A percentile compares a stretch with the other conserved stretches of the same genome.
phyloP scores from a whole-genome alignment of 352 stramenopile genomes.

The Pythium folliculosum region DNA sequence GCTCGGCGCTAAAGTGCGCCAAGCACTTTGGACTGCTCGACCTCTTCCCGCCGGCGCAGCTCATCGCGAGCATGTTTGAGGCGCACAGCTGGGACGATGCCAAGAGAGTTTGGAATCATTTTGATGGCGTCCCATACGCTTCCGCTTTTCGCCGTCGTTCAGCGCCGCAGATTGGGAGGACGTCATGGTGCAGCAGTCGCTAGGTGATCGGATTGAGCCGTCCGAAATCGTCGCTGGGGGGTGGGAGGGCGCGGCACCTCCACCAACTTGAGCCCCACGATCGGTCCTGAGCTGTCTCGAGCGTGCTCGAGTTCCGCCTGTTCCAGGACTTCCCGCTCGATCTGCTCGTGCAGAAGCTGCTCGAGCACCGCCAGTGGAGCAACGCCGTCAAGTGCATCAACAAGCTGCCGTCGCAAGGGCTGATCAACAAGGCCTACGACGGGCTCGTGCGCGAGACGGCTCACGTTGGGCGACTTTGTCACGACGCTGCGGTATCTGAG shows the following conservation, averaged over 20 bases:
- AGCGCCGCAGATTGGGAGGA: no score
- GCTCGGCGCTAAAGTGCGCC: constrained; percentile 72
- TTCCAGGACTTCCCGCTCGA: constrained; percentile 74
- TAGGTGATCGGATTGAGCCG: no score
- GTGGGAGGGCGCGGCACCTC: no score
- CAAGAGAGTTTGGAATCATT: no score
- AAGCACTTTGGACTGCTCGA: constrained; percentile 78
- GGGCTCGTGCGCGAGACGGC: constrained; percentile 60
- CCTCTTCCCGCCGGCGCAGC: constrained; percentile 57
- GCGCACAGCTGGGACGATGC: constrained; percentile 67
- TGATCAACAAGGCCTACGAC: constrained; percentile 45
- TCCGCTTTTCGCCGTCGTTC: no score
- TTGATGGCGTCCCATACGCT: no score
- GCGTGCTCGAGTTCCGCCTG: constrained; percentile 74
- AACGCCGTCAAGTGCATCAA: constrained; percentile 80
- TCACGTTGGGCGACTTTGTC: constrained; percentile 72
- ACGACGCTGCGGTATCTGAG: constrained; percentile 60
- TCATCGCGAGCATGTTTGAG: constrained; percentile 75
- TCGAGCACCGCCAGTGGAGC: constrained; percentile 69
- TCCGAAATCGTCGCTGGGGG: no score
- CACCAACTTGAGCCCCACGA: no score
- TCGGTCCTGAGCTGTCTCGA: no score
- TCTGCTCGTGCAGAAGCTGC: constrained; percentile 59
- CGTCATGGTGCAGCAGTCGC: no score
- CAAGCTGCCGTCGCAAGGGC: constrained; percentile 52